These are phyloP conservation scores for Oryza longistaminata DNA, from an alignment of 176 grass and related monocot genomes.

Conservation along the genomic window DNA sequence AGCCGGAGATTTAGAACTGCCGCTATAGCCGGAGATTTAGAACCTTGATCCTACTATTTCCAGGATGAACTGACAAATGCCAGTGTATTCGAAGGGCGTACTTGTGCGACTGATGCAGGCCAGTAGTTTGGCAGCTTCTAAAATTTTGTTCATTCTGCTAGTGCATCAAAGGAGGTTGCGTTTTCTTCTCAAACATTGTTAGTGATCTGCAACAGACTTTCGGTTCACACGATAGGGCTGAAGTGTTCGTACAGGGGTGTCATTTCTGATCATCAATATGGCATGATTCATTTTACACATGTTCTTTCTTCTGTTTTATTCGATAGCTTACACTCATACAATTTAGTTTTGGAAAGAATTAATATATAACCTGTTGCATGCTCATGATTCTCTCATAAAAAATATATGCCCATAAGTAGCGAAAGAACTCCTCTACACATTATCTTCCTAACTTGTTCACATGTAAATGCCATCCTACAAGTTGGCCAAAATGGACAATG, in stretches of 20 bases:
- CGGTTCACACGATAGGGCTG: conserved; percentile 43
- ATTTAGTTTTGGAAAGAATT: not conserved
- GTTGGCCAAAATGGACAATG: not conserved
- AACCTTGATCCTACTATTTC: not conserved
- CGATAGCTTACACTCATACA: not conserved
- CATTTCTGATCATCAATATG: conserved; percentile 43
- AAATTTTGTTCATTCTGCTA: not conserved
- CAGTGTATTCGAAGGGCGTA: not conserved
- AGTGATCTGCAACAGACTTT: conserved; percentile 18
- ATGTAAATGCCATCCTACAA: not conserved
- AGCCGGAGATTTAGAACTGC: no score
- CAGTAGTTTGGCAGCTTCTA: not conserved
- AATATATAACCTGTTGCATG: not conserved
- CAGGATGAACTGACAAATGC: conserved; percentile 17
- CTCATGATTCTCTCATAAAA: conserved; percentile 10
- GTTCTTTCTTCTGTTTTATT: not conserved
- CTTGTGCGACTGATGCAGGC: conserved; percentile 11
- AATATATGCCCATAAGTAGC: not conserved
- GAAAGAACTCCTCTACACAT: not conserved
- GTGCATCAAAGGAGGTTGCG: conserved; percentile 13
- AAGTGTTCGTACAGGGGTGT: not conserved
- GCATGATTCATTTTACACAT: conserved; percentile 26
- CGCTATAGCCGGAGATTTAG: no score
- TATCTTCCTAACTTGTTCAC: not conserved
- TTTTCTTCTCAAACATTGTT: conserved; percentile 45